Evolutionary conservation across 352 stramenopile genomes (phyloP), one percentile per base, ranked within the genome.

Genomic region (Blastocystis sp.): DNA sequence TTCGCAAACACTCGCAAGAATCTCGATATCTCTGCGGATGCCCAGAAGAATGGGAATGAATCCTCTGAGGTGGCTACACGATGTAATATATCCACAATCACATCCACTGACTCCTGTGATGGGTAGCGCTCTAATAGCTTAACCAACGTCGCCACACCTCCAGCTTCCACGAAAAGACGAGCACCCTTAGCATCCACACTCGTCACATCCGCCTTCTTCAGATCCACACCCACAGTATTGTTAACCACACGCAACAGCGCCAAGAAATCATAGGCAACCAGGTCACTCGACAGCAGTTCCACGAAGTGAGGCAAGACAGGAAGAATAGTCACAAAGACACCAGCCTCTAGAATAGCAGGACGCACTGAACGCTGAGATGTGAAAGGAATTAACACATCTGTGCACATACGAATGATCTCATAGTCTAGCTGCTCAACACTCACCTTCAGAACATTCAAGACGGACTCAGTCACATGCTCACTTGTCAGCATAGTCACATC

Each of bases 391-490:
- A 84, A 56, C 51, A 68, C 73, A 57, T 84, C 73, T 35, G 73
- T 68, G 53, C 73, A 84, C 51, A 68, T 35, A n/a, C 59, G 58
- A 27, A 84, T 48, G 73, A 68, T 84, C 48, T 84, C 73, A 57
- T 84, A 84, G 73, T 84, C 44, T 22, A 68, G 48, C 73, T 68
- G 73, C 48, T 84, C 53, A 3, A 57, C 48, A 24, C 59, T 66
- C 19, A 68, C 53, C 19, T 35, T 44, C 73, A 84, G 22, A 17
- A 84, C 53, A 37, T 66, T 51, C 19, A 84, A 33, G 17, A 84
- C 73, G 15, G 53, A 66, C 73, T 84, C 53, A 4, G 53, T 68
- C 51, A 84, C 53, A 57, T 68, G 42, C n/a, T 68, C 48, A 35
- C 42, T 60, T 9, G 53, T 44, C n/a, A 84, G 73, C 73, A 84